A percentile compares a stretch with the other conserved stretches of the same genome.
phyloP scores from a whole-genome alignment of 371 early-diverging fungal species.

The Apophysomyces elegans region DNA sequence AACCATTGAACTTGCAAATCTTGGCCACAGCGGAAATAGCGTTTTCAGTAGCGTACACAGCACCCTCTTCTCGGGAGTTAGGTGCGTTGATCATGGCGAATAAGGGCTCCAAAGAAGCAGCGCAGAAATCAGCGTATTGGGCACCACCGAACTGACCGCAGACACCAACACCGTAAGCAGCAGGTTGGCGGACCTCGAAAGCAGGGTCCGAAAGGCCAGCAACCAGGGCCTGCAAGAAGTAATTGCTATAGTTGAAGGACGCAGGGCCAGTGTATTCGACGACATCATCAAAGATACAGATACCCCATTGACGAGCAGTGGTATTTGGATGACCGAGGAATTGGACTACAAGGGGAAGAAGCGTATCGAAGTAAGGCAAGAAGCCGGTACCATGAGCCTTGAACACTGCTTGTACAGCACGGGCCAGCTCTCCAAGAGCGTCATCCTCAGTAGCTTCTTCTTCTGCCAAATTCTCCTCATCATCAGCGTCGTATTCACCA shows the following conservation, averaged over 20 bases:
- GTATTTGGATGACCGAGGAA: slow-evolving; percentile 69
- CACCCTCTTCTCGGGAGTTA: slow-evolving; percentile 71
- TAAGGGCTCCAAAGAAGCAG: slow-evolving; percentile 64
- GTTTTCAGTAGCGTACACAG: slow-evolving; percentile 88
- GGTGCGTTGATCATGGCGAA: slow-evolving; percentile 68
- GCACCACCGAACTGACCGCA: slow-evolving; percentile 86
- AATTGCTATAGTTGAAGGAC: slow-evolving; percentile 72
- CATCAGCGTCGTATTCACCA: slow-evolving; percentile 88
- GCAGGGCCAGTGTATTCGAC: slow-evolving; percentile 87
- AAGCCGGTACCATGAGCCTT: slow-evolving; percentile 73
- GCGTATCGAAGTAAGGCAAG: slow-evolving; percentile 77
- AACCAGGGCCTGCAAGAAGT: slow-evolving; percentile 73
- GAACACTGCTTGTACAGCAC: slow-evolving; percentile 76
- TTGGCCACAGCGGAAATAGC: slow-evolving; percentile 89
- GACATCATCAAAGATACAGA: slow-evolving; percentile 90
- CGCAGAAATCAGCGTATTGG: slow-evolving; percentile 71
- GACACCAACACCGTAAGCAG: slow-evolving; percentile 91
- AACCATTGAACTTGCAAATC: slow-evolving; percentile 70
- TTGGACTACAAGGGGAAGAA: slow-evolving; percentile 70
- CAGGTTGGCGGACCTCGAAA: slow-evolving; percentile 87
- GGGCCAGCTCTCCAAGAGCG: slow-evolving; percentile 77
- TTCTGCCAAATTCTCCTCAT: slow-evolving; percentile 80
- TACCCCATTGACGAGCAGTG: slow-evolving; percentile 85
- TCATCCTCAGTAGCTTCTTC: slow-evolving; percentile 86
- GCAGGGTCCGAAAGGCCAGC: slow-evolving; percentile 67